These are phyloP conservation scores for Lenwebbia sp. DNA, from an alignment of 345 rosid species.

Conservation along the genomic window DNA sequence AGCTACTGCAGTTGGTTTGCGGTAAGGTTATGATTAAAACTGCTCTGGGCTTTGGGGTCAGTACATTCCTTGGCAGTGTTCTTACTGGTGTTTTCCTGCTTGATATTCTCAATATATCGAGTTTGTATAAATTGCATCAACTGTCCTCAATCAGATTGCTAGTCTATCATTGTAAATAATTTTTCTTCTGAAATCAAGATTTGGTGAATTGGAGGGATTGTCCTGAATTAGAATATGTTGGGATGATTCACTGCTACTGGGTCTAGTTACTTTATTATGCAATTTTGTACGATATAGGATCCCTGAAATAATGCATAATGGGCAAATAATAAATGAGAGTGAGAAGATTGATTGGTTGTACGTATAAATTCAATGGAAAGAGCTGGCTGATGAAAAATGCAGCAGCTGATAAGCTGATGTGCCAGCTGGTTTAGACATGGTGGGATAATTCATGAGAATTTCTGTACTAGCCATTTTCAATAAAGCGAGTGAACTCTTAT, in stretches of 20 bases:
- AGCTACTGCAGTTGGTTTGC: constrained; percentile 86
- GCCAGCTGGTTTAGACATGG: background rate
- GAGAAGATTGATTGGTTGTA: background rate
- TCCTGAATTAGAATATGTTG: background rate
- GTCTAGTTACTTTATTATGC: background rate
- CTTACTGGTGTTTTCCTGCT: background rate
- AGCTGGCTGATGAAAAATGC: background rate
- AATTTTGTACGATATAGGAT: background rate
- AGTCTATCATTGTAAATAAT: background rate
- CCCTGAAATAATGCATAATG: background rate
- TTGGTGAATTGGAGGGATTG: background rate
- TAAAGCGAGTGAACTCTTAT: background rate
- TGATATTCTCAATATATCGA: background rate
- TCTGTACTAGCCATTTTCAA: background rate
- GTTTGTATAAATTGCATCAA: background rate
- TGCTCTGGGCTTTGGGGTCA: background rate
- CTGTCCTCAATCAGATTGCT: background rate
- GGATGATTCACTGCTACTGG: background rate
- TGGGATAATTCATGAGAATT: background rate
- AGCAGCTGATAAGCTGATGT: background rate
- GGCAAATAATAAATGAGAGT: background rate
- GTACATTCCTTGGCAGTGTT: background rate
- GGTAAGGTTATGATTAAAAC: constrained; percentile 30
- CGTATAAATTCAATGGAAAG: background rate
- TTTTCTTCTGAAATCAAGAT: background rate